Conservation (phyloP, 208 protist genomes). For the Trypanosoma congolense region DNA sequence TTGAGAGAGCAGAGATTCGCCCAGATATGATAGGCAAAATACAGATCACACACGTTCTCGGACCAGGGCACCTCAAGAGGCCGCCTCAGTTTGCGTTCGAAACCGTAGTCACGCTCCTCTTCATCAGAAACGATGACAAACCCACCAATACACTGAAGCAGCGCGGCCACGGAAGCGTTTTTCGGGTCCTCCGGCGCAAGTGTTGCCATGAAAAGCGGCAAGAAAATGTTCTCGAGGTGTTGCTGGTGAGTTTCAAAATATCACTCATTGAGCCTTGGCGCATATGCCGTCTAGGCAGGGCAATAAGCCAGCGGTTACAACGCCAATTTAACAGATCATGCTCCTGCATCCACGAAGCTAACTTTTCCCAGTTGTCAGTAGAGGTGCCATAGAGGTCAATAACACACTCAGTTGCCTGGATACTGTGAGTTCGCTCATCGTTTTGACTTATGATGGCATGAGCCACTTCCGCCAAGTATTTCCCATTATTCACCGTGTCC, state of each 20-base stretch:
- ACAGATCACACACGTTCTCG: constrained; percentile 89
- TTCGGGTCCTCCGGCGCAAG: constrained; percentile 86
- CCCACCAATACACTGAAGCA: constrained; percentile 91
- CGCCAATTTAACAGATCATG: constrained; percentile 84
- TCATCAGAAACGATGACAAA: constrained; percentile 97
- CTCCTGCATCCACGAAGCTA: constrained; percentile 91
- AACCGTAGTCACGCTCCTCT: constrained; percentile 58
- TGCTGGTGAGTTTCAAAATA: constrained; percentile 91
- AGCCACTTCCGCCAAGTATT: constrained; percentile 94
- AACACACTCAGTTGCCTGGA: constrained; percentile 87
- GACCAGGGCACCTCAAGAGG: constrained; percentile 95
- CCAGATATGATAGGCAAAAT: constrained; percentile 96
- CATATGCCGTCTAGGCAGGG: constrained; percentile 30
- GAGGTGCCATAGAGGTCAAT: constrained; percentile 74
- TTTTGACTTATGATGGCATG: constrained; percentile 84
- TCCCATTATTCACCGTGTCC: constrained; percentile 90
- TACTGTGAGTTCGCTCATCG: constrained; percentile 50
- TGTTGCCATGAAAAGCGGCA: constrained; percentile 97
- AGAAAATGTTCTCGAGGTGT: constrained; percentile 96
- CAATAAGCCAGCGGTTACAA: constrained; percentile 92
- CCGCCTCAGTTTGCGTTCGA: constrained; percentile 70
- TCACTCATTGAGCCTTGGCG: constrained; percentile 21
- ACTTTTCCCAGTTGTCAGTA: constrained; percentile 90
- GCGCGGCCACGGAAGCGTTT: constrained; percentile 86
- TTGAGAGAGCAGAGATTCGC: constrained; percentile 98